These are phyloP conservation scores for Mycena amicta DNA, from an alignment of 768 basidiomycete genomes.

Conservation along the genomic window DNA sequence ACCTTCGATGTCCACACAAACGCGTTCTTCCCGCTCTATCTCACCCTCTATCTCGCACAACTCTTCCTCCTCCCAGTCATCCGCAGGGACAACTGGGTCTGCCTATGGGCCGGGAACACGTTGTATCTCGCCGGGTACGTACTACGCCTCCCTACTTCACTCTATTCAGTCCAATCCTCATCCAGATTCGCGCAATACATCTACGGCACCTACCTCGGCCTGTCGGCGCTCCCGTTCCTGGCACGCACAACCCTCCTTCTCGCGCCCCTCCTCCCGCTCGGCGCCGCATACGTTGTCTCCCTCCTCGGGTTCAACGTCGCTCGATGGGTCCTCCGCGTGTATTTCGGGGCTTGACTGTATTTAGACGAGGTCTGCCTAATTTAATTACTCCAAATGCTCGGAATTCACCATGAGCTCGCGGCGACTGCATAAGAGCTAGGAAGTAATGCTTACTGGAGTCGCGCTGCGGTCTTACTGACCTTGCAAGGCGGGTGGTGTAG, in stretches of 20 bases:
- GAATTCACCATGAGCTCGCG: not conserved
- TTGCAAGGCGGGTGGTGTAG: too few species aligned
- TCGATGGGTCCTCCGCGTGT: slow-evolving; percentile 73
- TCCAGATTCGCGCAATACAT: slow-evolving; percentile 87
- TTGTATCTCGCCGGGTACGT: slow-evolving; percentile 84
- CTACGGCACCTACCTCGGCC: slow-evolving; percentile 87
- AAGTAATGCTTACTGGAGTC: too few species aligned
- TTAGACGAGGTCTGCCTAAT: not conserved
- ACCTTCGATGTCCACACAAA: slow-evolving; percentile 97
- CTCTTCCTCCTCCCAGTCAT: slow-evolving; percentile 84
- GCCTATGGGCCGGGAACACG: slow-evolving; percentile 90
- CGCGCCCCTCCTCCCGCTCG: slow-evolving; percentile 86
- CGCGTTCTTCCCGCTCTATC: slow-evolving; percentile 92
- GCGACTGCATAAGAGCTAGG: too few species aligned
- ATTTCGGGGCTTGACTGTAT: slow-evolving; percentile 60
- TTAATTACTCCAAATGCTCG: not conserved
- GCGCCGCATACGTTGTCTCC: slow-evolving; percentile 83
- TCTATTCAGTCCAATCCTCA: not conserved
- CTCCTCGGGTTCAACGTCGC: slow-evolving; percentile 91
- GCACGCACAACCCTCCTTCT: slow-evolving; percentile 87
- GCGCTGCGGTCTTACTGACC: too few species aligned
- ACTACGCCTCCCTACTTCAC: not conserved
- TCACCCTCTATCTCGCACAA: slow-evolving; percentile 88
- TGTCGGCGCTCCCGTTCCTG: slow-evolving; percentile 91
- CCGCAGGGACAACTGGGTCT: slow-evolving; percentile 88